Base-by-base conservation (phyloP, 768 basidiomycete genomes). In the Baorangia bicolor region DNA sequence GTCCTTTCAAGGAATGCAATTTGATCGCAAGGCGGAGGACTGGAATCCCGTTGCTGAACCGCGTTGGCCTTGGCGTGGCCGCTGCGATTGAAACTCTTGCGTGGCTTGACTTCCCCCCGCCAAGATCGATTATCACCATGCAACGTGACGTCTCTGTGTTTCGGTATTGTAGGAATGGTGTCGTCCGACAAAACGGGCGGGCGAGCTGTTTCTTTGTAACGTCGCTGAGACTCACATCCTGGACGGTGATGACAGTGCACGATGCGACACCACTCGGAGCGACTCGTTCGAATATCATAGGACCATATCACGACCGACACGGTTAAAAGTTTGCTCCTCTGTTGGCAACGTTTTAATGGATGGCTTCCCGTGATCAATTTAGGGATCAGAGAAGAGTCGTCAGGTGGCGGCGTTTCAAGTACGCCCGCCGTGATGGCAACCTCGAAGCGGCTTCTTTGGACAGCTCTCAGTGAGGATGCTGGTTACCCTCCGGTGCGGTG, bases 341-440 rank as follows among this genome's bases (percentile, higher is more conserved):
- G 25, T 13, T 37, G 14, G 47, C 13, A 7, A 33, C 39, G 25
- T 27, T n/a, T n/a, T n/a, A n/a, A n/a, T n/a, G n/a, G n/a, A n/a
- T n/a, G n/a, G n/a, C n/a, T n/a, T n/a, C n/a, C n/a, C n/a, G n/a
- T n/a, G n/a, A n/a, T n/a, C n/a, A n/a, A n/a, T n/a, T n/a, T n/a
- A n/a, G n/a, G n/a, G n/a, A n/a, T n/a, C n/a, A n/a, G n/a, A n/a
- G n/a, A n/a, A n/a, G n/a, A n/a, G n/a, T n/a, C n/a, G n/a, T n/a
- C n/a, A n/a, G n/a, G n/a, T n/a, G n/a, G n/a, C n/a, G n/a, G n/a
- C n/a, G n/a, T n/a, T n/a, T n/a, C n/a, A n/a, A n/a, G n/a, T n/a
- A n/a, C n/a, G 20, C 20, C 51, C 10, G 14, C 31, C 43, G 25
- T 49, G 38, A 51, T 42, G 34, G 56, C 37, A 59, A 51, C 45